A percentile compares a stretch with the other conserved stretches of the same genome.
Conservation (phyloP, 176 grass and related monocot genomes). For the Triticum turgidum region DNA sequence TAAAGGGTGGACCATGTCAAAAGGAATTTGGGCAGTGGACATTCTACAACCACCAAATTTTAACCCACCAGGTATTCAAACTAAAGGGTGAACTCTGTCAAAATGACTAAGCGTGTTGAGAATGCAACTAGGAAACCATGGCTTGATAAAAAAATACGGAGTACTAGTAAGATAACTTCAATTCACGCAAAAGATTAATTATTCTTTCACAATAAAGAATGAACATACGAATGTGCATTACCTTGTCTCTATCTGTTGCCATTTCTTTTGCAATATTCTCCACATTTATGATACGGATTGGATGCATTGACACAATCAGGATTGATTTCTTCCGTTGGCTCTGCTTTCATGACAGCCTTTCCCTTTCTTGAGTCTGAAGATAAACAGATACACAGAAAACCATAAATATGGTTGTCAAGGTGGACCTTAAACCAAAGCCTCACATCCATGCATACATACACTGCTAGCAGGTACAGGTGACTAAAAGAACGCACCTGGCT, state of each 20-base stretch:
- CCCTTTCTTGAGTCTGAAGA: slow-evolving; percentile 41
- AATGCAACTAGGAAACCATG: slow-evolving; percentile 1
- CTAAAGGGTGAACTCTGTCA: background rate
- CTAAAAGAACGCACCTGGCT: slow-evolving; percentile 38
- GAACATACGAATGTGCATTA: background rate
- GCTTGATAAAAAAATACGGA: background rate
- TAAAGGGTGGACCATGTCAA: background rate
- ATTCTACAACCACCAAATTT: background rate
- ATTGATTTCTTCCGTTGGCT: slow-evolving; percentile 47
- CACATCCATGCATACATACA: background rate
- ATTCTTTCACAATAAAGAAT: background rate
- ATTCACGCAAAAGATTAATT: background rate
- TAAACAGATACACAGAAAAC: background rate
- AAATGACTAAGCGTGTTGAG: slow-evolving; percentile 21
- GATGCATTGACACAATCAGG: slow-evolving; percentile 78
- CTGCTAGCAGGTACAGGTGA: background rate
- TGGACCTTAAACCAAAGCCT: background rate
- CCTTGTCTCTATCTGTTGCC: slow-evolving; percentile 46
- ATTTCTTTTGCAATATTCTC: slow-evolving; percentile 59
- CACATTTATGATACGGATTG: slow-evolving; percentile 88
- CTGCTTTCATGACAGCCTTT: slow-evolving; percentile 30
- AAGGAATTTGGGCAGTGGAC: slow-evolving; percentile 11
- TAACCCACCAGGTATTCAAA: background rate
- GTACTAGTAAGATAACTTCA: too few species aligned
- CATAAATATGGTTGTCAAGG: slow-evolving; percentile 23